These are phyloP conservation scores for Gossypioides kirkii DNA, from an alignment of 345 rosid species.

Conservation along the genomic window DNA sequence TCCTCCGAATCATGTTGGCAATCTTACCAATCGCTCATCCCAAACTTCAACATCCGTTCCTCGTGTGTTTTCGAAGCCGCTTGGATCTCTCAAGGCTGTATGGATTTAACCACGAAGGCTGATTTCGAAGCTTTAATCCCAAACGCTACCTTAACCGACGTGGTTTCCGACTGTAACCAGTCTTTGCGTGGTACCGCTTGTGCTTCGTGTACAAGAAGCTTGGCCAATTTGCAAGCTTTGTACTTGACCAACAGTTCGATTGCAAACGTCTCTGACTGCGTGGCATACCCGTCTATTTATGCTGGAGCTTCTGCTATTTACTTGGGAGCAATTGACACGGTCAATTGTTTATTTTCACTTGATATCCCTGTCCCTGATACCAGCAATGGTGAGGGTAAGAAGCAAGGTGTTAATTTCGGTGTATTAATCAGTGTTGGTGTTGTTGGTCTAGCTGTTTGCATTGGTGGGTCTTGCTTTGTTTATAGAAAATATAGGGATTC, in stretches of 20 bases:
- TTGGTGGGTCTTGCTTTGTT: constrained; percentile 39
- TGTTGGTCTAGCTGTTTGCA: constrained; percentile 28
- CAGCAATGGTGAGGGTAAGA: constrained; percentile 21
- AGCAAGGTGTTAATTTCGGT: constrained; percentile 26
- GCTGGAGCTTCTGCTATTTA: constrained; percentile 56
- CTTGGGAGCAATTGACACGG: constrained; percentile 67
- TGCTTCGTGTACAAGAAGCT: constrained; percentile 54
- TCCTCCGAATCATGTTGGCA: constrained; percentile 70
- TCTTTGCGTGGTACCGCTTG: constrained; percentile 64
- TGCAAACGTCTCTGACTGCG: constrained; percentile 69
- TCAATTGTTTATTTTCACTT: constrained; percentile 58
- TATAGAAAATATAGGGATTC: constrained; percentile 25
- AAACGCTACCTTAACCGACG: constrained; percentile 22
- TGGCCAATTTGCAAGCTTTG: constrained; percentile 41
- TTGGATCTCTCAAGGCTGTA: constrained; percentile 79
- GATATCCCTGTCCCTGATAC: constrained; percentile 13
- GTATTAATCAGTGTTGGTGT: constrained; percentile 24
- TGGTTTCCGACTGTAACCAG: constrained; percentile 50
- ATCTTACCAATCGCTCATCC: constrained; percentile 40
- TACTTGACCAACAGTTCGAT: constrained; percentile 39
- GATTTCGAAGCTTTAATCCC: constrained; percentile 45
- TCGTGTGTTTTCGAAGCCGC: constrained; percentile 60
- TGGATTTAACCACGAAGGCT: constrained; percentile 59
- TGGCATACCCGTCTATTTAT: constrained; percentile 53
- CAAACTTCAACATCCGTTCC: constrained; percentile 49